Evolutionary conservation across 371 early-diverging fungal species (phyloP).

Genomic region (Vairimorpha apis): DNA sequence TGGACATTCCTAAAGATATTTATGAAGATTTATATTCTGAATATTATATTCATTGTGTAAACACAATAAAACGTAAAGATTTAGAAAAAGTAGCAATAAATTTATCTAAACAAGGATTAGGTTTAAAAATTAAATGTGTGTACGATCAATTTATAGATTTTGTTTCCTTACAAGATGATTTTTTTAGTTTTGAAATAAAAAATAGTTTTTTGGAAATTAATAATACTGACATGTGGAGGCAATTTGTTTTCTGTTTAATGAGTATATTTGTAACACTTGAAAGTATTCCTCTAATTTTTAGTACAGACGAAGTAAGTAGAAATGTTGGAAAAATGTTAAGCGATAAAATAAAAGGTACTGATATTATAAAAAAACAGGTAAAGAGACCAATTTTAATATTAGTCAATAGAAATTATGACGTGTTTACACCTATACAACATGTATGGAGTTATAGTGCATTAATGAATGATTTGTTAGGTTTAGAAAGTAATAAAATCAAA

Average conservation of each 20-base stretch:
- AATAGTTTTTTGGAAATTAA: slow-evolving; percentile 73
- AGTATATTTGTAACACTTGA: slow-evolving; percentile 82
- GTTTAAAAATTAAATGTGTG: slow-evolving; percentile 64
- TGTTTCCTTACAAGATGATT: slow-evolving; percentile 76
- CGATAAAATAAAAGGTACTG: slow-evolving; percentile 39
- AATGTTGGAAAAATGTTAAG: slow-evolving; percentile 33
- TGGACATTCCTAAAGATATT: slow-evolving; percentile 75
- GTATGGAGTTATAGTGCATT: slow-evolving; percentile 93
- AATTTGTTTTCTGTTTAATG: slow-evolving; percentile 72
- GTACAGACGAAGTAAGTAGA: not conserved
- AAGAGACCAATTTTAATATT: slow-evolving; percentile 72
- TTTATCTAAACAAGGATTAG: slow-evolving; percentile 47
- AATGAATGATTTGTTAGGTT: slow-evolving; percentile 82
- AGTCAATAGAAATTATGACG: slow-evolving; percentile 84
- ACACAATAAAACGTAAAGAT: slow-evolving; percentile 73
- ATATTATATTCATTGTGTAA: slow-evolving; percentile 84
- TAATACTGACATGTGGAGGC: slow-evolving; percentile 71
- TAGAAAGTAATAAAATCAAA: slow-evolving; percentile 73
- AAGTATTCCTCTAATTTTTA: slow-evolving; percentile 51
- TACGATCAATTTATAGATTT: slow-evolving; percentile 91
- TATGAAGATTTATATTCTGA: slow-evolving; percentile 78
- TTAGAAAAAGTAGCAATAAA: slow-evolving; percentile 83
- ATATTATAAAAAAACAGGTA: slow-evolving; percentile 37
- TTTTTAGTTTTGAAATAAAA: slow-evolving; percentile 81
- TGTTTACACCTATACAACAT: slow-evolving; percentile 83